Evolutionary conservation across 2,329 filamentous ascomycete genomes (phyloP).

Genomic region (Monilinia fructicola): DNA sequence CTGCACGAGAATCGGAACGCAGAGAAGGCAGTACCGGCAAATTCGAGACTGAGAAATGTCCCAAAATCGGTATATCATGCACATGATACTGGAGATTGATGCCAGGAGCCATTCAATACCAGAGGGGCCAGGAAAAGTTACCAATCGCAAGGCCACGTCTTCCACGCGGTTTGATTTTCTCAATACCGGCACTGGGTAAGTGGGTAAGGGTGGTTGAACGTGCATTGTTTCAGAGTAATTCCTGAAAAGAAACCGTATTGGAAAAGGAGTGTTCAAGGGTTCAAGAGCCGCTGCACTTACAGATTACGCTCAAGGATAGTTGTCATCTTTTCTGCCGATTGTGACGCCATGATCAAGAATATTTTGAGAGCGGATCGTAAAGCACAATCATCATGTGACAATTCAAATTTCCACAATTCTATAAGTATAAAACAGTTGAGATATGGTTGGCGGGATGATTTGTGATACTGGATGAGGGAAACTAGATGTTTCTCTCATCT

Average conservation of each 20-base stretch:
- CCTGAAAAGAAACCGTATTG: not conserved
- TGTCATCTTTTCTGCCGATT: not conserved
- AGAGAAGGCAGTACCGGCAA: constrained; percentile 17
- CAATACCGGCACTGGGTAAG: not conserved
- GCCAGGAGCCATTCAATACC: not conserved
- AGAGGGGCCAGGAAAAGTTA: not conserved
- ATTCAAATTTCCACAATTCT: not conserved
- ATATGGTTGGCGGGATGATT: not conserved
- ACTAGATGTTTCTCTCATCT: not conserved
- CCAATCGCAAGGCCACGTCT: constrained; percentile 22
- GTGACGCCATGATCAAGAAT: not conserved
- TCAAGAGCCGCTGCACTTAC: not conserved
- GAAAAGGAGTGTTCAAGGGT: not conserved
- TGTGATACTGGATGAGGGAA: not conserved
- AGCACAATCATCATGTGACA: not conserved
- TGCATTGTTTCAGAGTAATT: not conserved
- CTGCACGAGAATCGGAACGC: not conserved
- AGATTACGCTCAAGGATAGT: constrained; percentile 7
- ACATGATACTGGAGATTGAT: constrained; percentile 12
- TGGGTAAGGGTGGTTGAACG: not conserved
- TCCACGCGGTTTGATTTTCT: constrained; percentile 9
- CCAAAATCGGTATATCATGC: too few species aligned
- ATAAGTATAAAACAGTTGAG: not conserved
- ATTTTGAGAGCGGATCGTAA: not conserved
- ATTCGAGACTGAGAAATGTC: constrained; percentile 26